phyloP scores from a whole-genome alignment of 1,284 basidiomycete species.

The Puccinia sorghi region DNA sequence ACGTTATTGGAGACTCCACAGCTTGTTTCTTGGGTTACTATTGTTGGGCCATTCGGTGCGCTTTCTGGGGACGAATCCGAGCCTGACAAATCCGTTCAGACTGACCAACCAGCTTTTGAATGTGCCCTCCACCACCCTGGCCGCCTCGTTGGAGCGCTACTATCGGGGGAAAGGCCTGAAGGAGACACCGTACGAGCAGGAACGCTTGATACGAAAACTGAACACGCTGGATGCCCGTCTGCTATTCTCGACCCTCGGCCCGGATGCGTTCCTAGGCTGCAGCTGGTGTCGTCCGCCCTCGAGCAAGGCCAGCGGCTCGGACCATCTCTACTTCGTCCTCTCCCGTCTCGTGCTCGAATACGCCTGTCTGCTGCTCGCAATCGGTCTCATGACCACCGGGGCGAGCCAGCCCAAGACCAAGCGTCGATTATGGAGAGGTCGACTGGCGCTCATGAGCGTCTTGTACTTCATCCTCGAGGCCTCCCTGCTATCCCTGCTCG shows the following conservation, averaged over 20 bases:
- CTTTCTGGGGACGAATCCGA: background rate
- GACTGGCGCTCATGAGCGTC: background rate
- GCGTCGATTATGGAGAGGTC: slow-evolving; percentile 21
- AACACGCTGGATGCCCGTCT: slow-evolving; percentile 39
- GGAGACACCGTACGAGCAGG: slow-evolving; percentile 15
- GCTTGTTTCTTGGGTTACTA: background rate
- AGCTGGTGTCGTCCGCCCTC: slow-evolving; percentile 34
- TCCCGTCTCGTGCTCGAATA: background rate
- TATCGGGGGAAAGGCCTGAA: background rate
- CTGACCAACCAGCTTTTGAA: background rate
- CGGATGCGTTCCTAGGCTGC: slow-evolving; percentile 21
- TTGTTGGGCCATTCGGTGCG: background rate
- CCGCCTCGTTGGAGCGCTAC: background rate
- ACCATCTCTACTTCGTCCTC: slow-evolving; percentile 30
- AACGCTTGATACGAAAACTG: slow-evolving; percentile 26
- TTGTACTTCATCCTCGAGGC: slow-evolving; percentile 19
- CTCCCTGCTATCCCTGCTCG: background rate
- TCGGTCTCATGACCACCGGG: slow-evolving; percentile 35
- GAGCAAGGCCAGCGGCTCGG: slow-evolving; percentile 17
- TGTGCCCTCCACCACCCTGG: slow-evolving; percentile 17
- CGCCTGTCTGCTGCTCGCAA: background rate
- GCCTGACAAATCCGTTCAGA: slow-evolving; percentile 5
- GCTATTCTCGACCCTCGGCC: slow-evolving; percentile 24
- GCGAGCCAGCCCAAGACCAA: background rate
- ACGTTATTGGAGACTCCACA: background rate